Percentiles rank a stretch among this genome's conserved stretches.
Evolutionary conservation across 164 flowering plant genomes (phyloP).

Genomic region (Santalum album): DNA sequence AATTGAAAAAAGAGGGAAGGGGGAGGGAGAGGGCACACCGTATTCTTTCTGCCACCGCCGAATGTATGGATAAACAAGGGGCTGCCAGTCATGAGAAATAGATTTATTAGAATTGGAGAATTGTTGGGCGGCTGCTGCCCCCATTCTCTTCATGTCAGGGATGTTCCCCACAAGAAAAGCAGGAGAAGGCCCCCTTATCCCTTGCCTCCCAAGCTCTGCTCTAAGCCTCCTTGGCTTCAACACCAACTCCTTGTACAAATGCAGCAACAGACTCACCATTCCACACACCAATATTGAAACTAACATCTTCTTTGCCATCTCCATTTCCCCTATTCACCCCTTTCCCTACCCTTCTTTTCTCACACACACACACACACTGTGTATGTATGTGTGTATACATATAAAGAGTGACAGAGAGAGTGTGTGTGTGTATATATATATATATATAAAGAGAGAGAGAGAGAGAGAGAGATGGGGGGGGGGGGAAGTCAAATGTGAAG

Average conservation of each 20-base stretch:
- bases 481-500: no score
- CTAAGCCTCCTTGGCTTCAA: not conserved
- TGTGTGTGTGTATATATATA: no score
- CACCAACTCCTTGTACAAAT: not conserved
- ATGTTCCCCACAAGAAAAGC: not conserved
- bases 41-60: not conserved
- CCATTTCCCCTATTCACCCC: no score
- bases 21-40: not conserved
- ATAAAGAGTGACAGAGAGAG: no score
- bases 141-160: not conserved
- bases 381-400: no score
- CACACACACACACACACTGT: no score
- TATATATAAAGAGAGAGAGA: no score
- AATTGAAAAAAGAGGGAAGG: no score
- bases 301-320: not conserved
- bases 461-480: no score
- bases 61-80: not conserved
- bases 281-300: conserved; percentile 9
- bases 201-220: not conserved
- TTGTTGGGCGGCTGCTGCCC: no score
- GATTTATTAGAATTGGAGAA: no score
- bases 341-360: no score
- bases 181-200: not conserved
- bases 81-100: not conserved
- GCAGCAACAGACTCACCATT: conserved; percentile 1